These are phyloP conservation scores for Madurella mycetomatis DNA, from an alignment of 2,329 filamentous ascomycete genomes.

Conservation along the genomic window DNA sequence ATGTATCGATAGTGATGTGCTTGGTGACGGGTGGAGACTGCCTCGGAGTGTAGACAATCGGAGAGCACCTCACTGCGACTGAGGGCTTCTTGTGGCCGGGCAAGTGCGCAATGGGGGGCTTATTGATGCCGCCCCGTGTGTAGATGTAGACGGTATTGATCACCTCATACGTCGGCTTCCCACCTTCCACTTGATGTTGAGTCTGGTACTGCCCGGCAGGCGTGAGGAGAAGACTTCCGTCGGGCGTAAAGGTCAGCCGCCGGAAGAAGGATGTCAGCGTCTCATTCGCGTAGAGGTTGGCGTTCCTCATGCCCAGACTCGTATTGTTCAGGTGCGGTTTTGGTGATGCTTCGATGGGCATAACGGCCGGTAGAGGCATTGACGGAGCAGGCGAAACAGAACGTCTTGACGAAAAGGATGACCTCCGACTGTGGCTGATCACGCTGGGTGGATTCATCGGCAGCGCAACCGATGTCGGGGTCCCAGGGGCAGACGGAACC, in stretches of 20 bases:
- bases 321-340: conserved; percentile 61
- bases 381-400: conserved; percentile 93
- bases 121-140: conserved; percentile 92
- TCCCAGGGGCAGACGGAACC: conserved; percentile 85
- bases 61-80: conserved; percentile 91
- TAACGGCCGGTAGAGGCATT: conserved; percentile 88
- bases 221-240: conserved; percentile 89
- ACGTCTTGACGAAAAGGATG: conserved; percentile 82
- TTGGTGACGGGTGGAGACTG: conserved; percentile 65
- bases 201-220: conserved; percentile 94
- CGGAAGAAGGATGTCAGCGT: conserved; percentile 96
- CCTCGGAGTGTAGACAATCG: conserved; percentile 78
- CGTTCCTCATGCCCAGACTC: conserved; percentile 67
- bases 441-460: conserved; percentile 94
- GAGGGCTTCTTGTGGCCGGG: conserved; percentile 98
- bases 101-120: conserved; percentile 88
- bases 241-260: conserved; percentile 87
- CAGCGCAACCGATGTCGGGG: conserved; percentile 79
- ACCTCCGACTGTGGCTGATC: conserved; percentile 87
- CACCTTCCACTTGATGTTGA: conserved; percentile 60
- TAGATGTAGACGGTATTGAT: conserved; percentile 99
- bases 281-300: conserved; percentile 92
- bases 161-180: conserved; percentile 78
- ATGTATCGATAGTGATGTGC: conserved; percentile 92
- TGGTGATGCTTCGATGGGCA: conserved; percentile 87